Evolutionary conservation across 352 stramenopile genomes (phyloP).

Genomic region (Phytopythium litorale): DNA sequence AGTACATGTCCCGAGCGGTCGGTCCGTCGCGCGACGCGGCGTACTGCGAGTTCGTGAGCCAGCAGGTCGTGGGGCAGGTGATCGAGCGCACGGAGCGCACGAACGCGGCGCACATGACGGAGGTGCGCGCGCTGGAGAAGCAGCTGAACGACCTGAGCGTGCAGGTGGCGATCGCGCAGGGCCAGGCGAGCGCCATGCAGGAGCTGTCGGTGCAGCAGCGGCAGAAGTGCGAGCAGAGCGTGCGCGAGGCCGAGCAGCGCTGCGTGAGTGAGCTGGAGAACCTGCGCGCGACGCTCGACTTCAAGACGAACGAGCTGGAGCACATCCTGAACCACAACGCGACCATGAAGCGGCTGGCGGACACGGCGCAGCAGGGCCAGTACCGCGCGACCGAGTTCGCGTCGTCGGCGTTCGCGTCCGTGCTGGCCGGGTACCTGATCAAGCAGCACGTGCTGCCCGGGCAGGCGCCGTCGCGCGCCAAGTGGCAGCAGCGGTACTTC

Average conservation of each 20-base stretch:
- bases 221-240: conserved; percentile 70
- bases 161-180: conserved; percentile 75
- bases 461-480: conserved; percentile 33
- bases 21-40: conserved; percentile 75
- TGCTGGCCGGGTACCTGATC: conserved; percentile 83
- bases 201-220: conserved; percentile 73
- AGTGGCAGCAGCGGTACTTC: conserved; percentile 88
- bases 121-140: conserved; percentile 73
- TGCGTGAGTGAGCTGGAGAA: conserved; percentile 59
- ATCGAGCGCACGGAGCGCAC: conserved; percentile 76
- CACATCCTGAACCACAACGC: conserved; percentile 87
- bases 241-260: conserved; percentile 75
- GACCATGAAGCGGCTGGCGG: conserved; percentile 80
- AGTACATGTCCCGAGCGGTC: conserved; percentile 59
- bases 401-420: conserved; percentile 55
- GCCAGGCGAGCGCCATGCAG: conserved; percentile 78
- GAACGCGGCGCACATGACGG: conserved; percentile 71
- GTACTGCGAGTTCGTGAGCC: conserved; percentile 83
- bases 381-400: conserved; percentile 85
- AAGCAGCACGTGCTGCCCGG: conserved; percentile 71
- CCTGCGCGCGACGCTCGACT: conserved; percentile 71
- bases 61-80: conserved; percentile 61
- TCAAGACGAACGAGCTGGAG: conserved; percentile 86
- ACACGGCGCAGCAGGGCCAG: conserved; percentile 82
- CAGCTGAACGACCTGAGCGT: conserved; percentile 81